Base-by-base conservation (phyloP, 2,329 filamentous ascomycete species). In the Onygenales sp. region DNA sequence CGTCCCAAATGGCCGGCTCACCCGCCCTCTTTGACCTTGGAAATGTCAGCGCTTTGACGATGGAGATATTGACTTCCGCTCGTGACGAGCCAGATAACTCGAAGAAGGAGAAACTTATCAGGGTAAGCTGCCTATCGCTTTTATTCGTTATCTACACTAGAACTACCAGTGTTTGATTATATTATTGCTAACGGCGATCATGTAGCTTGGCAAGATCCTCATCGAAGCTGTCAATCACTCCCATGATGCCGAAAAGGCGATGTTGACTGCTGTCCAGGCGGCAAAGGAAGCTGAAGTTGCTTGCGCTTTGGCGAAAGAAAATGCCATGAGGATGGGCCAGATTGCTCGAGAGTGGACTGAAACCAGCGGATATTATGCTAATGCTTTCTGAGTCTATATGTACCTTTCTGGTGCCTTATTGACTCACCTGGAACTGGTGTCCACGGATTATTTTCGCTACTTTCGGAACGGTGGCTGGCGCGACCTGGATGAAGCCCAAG, bases 201-300 rank as follows among this genome's bases (percentile, higher is more conserved):
- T n/a, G 32, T 54, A 56, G 54, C 48, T 61, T 6, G 59, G 56
- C 10, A 57, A 55, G 52, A 56, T 57, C 36, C 57, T 59, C 33
- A 57, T 61, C 42, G 58, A 61, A 42, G 53, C 56, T 0, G 55
- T 61, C n/a, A 61, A 61, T 39, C 47, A 59, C 43, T 56, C 56
- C n/a, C 55, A 61, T 40, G 57, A 61, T 42, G 59, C 59, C 0
- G 57, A 61, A 31, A 57, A 57, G 39, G 52, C 59, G n/a, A 61
- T 61, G 59, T 47, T 61, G 6, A 53, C 49, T 5, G 59, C 59
- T 14, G 52, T 58, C 32, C 57, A 59, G 44, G 57, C 59, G 43
- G 59, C 59, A 31, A 61, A 57, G 27, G 53, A 58, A 42, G 57
- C 59, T 4, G 59, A 61, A 51, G 49, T 59, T 31, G 54, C 56